A percentile compares a stretch with the other conserved stretches of the same genome.
Evolutionary conservation across 1,139 yeast species (phyloP).

Genomic region (Blastobotrys aristatus): DNA sequence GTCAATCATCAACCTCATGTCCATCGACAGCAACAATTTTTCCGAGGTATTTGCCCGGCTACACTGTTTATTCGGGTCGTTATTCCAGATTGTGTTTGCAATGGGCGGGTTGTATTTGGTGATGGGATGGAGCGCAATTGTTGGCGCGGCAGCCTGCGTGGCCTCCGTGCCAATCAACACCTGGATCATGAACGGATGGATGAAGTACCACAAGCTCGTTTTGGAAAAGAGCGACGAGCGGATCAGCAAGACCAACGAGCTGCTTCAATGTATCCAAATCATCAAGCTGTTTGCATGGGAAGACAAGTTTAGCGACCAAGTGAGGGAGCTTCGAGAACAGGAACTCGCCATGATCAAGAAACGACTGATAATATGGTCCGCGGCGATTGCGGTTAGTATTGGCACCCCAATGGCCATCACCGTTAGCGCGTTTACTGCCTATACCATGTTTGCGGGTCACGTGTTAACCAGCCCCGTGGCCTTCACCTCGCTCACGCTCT

Average conservation of each 20-base stretch:
- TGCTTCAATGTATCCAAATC: slow-evolving; percentile 88
- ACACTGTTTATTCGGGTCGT: slow-evolving; percentile 69
- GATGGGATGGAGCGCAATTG: slow-evolving; percentile 84
- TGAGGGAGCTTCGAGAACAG: slow-evolving; percentile 63
- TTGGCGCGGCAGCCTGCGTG: slow-evolving; percentile 65
- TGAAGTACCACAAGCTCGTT: slow-evolving; percentile 61
- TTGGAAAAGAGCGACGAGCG: slow-evolving; percentile 80
- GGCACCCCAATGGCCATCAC: slow-evolving; percentile 78
- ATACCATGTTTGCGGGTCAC: slow-evolving; percentile 64
- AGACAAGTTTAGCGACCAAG: slow-evolving; percentile 65
- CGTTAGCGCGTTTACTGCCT: slow-evolving; percentile 71
- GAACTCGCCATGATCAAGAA: slow-evolving; percentile 54
- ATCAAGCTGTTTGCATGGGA: slow-evolving; percentile 98
- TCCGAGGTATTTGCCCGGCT: slow-evolving; percentile 85
- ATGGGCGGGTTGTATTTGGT: slow-evolving; percentile 60
- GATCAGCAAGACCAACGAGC: slow-evolving; percentile 86
- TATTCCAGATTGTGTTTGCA: slow-evolving; percentile 65
- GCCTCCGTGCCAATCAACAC: slow-evolving; percentile 62
- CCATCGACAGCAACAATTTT: slow-evolving; percentile 89
- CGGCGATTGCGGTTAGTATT: slow-evolving; percentile 64
- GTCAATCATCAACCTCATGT: slow-evolving; percentile 89
- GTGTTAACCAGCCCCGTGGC: slow-evolving; percentile 84
- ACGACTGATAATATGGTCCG: slow-evolving; percentile 63
- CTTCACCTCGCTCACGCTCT: slow-evolving; percentile 80
- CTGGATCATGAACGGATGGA: slow-evolving; percentile 40